Percentiles rank a stretch among this genome's conserved stretches.
Evolutionary conservation across 371 early-diverging fungal species (phyloP).

Genomic region (Lichtheimia corymbifera): DNA sequence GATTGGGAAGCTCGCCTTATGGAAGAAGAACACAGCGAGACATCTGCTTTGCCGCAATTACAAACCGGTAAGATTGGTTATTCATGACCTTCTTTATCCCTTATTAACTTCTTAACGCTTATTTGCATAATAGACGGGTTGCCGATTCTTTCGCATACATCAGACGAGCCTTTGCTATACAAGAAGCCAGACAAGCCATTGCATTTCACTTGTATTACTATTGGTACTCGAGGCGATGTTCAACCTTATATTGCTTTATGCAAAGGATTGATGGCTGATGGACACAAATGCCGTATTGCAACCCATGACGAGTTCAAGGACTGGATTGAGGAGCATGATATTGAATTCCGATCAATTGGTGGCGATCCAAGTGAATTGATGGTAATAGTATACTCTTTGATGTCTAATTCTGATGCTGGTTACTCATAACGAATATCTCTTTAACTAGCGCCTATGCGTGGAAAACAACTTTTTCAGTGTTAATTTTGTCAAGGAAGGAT

Average conservation of each 20-base stretch:
- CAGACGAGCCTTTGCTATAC: conserved; percentile 11
- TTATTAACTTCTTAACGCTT: conserved; percentile 16
- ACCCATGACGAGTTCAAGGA: conserved; percentile 75
- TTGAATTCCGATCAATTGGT: conserved; percentile 73
- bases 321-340: conserved; percentile 77
- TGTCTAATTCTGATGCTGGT: neutral
- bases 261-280: conserved; percentile 72
- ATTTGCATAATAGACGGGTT: conserved; percentile 15
- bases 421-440: neutral
- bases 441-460: conserved; percentile 66
- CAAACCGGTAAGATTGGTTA: neutral
- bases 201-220: conserved; percentile 79
- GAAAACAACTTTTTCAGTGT: conserved; percentile 79
- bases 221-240: conserved; percentile 88
- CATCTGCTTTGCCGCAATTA: neutral
- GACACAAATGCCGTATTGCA: conserved; percentile 76
- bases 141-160: conserved; percentile 23
- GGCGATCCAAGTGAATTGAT: conserved; percentile 75
- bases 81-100: neutral
- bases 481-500: conserved; percentile 67
- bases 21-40: conserved; percentile 22
- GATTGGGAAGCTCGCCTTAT: conserved; percentile 38
- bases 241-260: conserved; percentile 86
- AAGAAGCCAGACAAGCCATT: conserved; percentile 45
- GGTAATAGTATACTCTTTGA: conserved; percentile 23